Evolutionary conservation across 2,329 filamentous ascomycete genomes (phyloP).

Genomic region (Penicillium sp.): DNA sequence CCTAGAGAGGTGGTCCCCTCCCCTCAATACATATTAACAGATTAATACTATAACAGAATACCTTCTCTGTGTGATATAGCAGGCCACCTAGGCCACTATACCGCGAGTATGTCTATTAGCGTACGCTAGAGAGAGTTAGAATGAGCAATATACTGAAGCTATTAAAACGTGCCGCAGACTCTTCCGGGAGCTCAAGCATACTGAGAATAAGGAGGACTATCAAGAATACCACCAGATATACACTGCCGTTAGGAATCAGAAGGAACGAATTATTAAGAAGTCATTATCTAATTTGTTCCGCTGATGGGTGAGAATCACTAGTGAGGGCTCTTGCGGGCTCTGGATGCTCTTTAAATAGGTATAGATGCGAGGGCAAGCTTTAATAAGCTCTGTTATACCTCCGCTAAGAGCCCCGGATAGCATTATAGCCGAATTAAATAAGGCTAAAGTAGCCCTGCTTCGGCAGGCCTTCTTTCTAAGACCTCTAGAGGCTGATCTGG

Average conservation of each 20-base stretch:
- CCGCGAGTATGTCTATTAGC: neutral
- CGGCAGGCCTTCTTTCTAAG: too few relatives aligned
- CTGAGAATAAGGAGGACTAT: neutral
- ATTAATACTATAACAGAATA: neutral
- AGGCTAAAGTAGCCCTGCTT: neutral
- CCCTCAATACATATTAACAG: neutral
- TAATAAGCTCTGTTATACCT: too few relatives aligned
- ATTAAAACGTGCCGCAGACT: neutral
- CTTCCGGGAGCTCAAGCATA: neutral
- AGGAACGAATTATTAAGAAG: too few relatives aligned
- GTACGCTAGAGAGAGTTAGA: neutral
- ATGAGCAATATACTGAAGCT: neutral
- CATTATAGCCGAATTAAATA: neutral
- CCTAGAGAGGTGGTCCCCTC: neutral
- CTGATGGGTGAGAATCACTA: neutral
- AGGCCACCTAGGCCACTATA: neutral
- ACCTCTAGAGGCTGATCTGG: neutral
- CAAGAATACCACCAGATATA: neutral
- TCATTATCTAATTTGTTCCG: neutral
- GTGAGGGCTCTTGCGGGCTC: neutral
- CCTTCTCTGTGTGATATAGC: neutral
- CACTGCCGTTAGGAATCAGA: too few relatives aligned
- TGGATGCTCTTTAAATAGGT: slow-evolving; percentile 6
- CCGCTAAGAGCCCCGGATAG: neutral
- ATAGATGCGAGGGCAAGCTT: neutral